Percentiles rank a stretch among this genome's conserved stretches.
These are phyloP conservation scores for Stephania japonica DNA, from an alignment of 164 flowering plant genomes.

Conservation along the genomic window DNA sequence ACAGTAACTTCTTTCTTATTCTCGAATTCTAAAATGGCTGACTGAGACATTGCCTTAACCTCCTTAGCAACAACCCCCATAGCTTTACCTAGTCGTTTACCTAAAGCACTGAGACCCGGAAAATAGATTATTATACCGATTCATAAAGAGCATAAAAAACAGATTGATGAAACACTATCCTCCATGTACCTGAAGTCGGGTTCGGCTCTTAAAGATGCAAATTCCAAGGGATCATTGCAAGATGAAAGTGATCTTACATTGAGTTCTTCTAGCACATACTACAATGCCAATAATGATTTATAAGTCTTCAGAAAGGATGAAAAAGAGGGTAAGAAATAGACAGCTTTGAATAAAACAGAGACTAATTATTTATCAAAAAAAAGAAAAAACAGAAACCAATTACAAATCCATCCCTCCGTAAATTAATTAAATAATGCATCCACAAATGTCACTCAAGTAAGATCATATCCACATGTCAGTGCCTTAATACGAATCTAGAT, in stretches of 20 bases:
- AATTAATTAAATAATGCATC: not conserved
- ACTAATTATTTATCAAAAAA: too few relatives aligned
- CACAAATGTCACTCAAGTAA: not conserved
- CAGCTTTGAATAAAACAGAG: not conserved
- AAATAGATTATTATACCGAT: not conserved
- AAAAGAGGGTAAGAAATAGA: not conserved
- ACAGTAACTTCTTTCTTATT: constrained; percentile 63
- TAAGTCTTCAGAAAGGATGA: not conserved
- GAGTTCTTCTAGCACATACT: constrained; percentile 93
- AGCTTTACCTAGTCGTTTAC: constrained; percentile 85
- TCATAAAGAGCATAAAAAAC: not conserved
- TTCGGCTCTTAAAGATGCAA: constrained; percentile 88
- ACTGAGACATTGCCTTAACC: constrained; percentile 84
- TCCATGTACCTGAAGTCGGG: constrained; percentile 84
- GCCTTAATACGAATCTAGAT: too few relatives aligned
- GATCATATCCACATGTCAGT: too few relatives aligned
- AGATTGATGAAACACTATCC: not conserved
- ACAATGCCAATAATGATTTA: constrained; percentile 5
- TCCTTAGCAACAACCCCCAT: constrained; percentile 83
- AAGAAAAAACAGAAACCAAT: not conserved
- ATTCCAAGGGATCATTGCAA: constrained; percentile 74
- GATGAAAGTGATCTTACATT: constrained; percentile 65
- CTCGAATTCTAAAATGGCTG: constrained; percentile 73
- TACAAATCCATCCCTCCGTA: not conserved
- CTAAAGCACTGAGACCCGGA: constrained; percentile 45